Base-by-base conservation (phyloP, 116 monocot genomes). In the Posidonia oceanica region DNA sequence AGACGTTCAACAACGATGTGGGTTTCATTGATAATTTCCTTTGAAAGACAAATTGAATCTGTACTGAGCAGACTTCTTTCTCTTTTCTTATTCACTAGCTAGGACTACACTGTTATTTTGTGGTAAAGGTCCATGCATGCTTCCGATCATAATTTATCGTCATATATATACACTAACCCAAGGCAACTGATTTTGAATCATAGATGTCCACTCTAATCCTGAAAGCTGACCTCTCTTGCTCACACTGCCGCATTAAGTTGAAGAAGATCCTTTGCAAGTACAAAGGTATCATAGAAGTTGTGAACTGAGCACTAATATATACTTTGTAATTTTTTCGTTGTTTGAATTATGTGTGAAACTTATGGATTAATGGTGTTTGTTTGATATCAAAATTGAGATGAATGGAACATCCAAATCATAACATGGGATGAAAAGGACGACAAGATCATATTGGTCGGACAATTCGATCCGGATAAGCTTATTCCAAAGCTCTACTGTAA, bases 161-260 rank as follows among this genome's bases (percentile, higher is more conserved):
- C 29, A 29, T 29, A 29, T 29, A 29, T 29, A 29, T 29, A 29
- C 29, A 29, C 1, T 29, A 29, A 29, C 29, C 29, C 29, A 29
- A 29, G 29, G 29, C 54, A 54, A 54, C 15, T 61, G 20, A 18
- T 61, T 21, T 61, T 61, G 61, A 61, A 21, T 14, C 20, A 17
- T 52, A 66, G n/a, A 61, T 37, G 59, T 71, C 71, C 38, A 75
- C 75, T 13, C 5, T 80, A 14, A 68, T 80, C 16, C 42, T 80
- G 58, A 71, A 71, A 12, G 80, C 75, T 0, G 80, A 80, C 70
- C 75, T 80, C 1, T 22, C 16, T 8, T 80, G 80, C 80, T 15
- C 15, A 55, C 38, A 40, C 18, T 80, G 80, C 75, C 21, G 48
- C 75, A 71, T 67, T 22, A 71, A 61, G 39, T 71, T 80, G 38